These are phyloP conservation scores for Collybiopsis confluens DNA, from an alignment of 768 basidiomycete species.

Conservation along the genomic window DNA sequence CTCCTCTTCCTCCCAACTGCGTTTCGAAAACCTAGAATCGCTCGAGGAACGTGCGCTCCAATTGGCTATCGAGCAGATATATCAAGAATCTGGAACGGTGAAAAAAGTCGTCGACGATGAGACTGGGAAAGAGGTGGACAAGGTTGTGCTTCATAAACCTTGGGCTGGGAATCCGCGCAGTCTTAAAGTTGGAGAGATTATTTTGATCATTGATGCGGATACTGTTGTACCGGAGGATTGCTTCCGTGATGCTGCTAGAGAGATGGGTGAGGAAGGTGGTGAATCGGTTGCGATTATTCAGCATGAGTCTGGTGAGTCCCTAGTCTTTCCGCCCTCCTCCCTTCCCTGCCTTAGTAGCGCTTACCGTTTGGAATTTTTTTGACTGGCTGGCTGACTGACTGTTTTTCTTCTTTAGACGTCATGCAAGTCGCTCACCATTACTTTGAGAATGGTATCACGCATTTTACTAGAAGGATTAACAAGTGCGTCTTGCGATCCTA, in stretches of 20 bases:
- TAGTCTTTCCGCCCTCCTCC: no score
- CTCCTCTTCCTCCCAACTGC: neutral
- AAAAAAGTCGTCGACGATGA: neutral
- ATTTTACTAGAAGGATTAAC: conserved; percentile 89
- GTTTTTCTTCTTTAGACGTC: conserved; percentile 19
- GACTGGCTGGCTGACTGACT: no score
- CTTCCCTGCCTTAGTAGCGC: no score
- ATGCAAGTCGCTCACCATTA: conserved; percentile 69
- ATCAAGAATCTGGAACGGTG: conserved; percentile 44
- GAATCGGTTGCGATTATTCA: conserved; percentile 86
- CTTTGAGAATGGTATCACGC: conserved; percentile 84
- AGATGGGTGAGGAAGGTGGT: conserved; percentile 73
- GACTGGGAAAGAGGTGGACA: conserved; percentile 11
- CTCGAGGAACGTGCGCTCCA: conserved; percentile 73
- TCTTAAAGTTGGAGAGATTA: conserved; percentile 71
- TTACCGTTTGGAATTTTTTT: neutral
- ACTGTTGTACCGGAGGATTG: conserved; percentile 72
- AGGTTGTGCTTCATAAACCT: conserved; percentile 41
- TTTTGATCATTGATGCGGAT: conserved; percentile 80
- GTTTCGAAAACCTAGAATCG: conserved; percentile 33
- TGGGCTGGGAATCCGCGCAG: conserved; percentile 76
- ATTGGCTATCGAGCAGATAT: conserved; percentile 49
- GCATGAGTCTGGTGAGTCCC: conserved; percentile 60
- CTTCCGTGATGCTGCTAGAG: conserved; percentile 84
- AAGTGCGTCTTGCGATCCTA: conserved; percentile 20